Base-by-base conservation (phyloP, 140 eudicot species). In the Cichorium intybus region DNA sequence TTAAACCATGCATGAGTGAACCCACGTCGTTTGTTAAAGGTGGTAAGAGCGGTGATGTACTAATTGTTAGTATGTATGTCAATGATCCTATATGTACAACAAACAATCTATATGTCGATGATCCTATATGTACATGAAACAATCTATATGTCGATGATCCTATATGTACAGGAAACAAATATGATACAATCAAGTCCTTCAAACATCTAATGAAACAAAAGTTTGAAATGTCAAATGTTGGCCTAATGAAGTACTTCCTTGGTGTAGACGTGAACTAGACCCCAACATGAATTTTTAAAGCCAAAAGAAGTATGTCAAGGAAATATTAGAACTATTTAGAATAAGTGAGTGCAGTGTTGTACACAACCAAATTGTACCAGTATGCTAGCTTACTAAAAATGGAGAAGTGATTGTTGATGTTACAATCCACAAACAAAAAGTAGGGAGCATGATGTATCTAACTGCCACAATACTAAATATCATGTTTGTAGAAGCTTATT, bases 211-310 rank as follows among this genome's bases (percentile, higher is more conserved):
- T 60, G 66, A 41, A 14, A n/a, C 8, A 41, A 10, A 28, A 60
- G 16, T 60, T 60, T 18, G 66, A 29, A 11, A 31, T 60, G 66
- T 15, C 48, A 4, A n/a, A 60, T 20, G 24, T 60, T 20, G 66
- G 66, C 7, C 17, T 17, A 7, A 60, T 60, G 66, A 31, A 37
- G 7, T 60, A 60, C 17, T 60, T 31, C 14, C 28, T 60, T 3
- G 27, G 49, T 17, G 49, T 60, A 10, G 66, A 60, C 14, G 66
- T 60, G 10, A 6, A n/a, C 4, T 51, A 60, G 24, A 60, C 6
- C 7, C 1, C 24, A 31, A n/a, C 2, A 15, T 50, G 66, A 7
- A 31, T 59, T 10, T 59, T 59, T 12, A 52, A 52, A 10, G 58
- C 27, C 58, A 52, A 52, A 52, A 5, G 11, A 52, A 52, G 20